These are phyloP conservation scores for Dovyalis caffra DNA, from an alignment of 345 rosid genomes.

Conservation along the genomic window DNA sequence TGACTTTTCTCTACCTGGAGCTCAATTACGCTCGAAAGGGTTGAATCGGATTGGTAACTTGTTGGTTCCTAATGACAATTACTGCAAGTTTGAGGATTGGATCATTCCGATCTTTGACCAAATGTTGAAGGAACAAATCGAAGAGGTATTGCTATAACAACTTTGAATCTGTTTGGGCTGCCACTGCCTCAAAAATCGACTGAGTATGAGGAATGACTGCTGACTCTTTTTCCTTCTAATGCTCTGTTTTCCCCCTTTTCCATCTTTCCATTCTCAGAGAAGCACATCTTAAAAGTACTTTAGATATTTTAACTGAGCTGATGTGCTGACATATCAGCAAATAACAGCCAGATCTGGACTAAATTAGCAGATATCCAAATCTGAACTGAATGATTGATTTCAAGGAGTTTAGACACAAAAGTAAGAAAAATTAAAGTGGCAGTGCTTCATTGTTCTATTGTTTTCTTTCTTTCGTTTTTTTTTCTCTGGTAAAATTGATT, in stretches of 20 bases:
- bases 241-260: no score
- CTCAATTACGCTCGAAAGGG: conserved; percentile 72
- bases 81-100: conserved; percentile 99
- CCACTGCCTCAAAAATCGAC: neutral
- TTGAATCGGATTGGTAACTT: conserved; percentile 91
- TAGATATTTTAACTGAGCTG: neutral
- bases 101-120: conserved; percentile 82
- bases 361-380: neutral
- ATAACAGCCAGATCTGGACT: neutral
- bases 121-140: conserved; percentile 86
- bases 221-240: neutral
- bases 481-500: neutral
- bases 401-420: neutral
- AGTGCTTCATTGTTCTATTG: neutral
- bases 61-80: conserved; percentile 89
- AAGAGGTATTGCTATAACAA: conserved; percentile 52
- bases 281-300: neutral
- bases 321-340: neutral
- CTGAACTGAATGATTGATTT: neutral
- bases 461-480: no score
- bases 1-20: conserved; percentile 80
- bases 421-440: neutral
- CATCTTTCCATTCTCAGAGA: neutral
- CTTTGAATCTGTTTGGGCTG: neutral
- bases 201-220: neutral